These are phyloP conservation scores for Suhomyces prunicola DNA, from an alignment of 805 yeast species.

Conservation along the genomic window DNA sequence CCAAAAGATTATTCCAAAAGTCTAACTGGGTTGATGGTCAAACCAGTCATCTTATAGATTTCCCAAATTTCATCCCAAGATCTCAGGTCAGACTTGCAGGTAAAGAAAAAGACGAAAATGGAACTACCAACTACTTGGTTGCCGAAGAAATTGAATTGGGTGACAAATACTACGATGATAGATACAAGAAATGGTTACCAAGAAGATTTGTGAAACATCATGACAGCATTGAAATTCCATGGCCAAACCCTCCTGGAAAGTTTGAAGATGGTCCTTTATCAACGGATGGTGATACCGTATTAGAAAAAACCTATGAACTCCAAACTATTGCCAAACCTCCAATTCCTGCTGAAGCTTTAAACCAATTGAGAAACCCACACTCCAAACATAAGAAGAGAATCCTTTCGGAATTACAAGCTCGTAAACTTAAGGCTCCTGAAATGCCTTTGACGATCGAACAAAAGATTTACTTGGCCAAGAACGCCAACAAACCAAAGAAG, in stretches of 20 bases:
- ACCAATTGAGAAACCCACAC: conserved; percentile 72
- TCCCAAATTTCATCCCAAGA: conserved; percentile 61
- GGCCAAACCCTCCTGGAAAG: conserved; percentile 71
- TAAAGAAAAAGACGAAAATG: conserved; percentile 65
- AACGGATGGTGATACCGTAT: conserved; percentile 54
- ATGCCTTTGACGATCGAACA: conserved; percentile 73
- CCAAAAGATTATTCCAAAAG: conserved; percentile 66
- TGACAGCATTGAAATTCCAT: conserved; percentile 71
- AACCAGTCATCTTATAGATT: conserved; percentile 64
- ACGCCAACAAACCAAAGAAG: conserved; percentile 32
- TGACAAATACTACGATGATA: conserved; percentile 71
- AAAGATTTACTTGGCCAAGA: conserved; percentile 57
- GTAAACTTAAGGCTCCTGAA: conserved; percentile 60
- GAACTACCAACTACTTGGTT: conserved; percentile 65
- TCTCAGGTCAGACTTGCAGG: conserved; percentile 73
- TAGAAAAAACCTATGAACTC: conserved; percentile 72
- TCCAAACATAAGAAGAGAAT: conserved; percentile 58
- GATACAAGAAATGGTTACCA: conserved; percentile 71
- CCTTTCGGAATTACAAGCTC: conserved; percentile 60
- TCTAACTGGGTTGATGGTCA: conserved; percentile 71
- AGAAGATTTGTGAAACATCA: conserved; percentile 72
- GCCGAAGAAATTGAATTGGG: conserved; percentile 68
- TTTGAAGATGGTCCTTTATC: conserved; percentile 55
- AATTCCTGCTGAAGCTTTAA: conserved; percentile 63
- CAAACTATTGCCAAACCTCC: conserved; percentile 65